phyloP scores from a whole-genome alignment of 202 grass and related monocot genomes.

The Hordeum pubiflorum region DNA sequence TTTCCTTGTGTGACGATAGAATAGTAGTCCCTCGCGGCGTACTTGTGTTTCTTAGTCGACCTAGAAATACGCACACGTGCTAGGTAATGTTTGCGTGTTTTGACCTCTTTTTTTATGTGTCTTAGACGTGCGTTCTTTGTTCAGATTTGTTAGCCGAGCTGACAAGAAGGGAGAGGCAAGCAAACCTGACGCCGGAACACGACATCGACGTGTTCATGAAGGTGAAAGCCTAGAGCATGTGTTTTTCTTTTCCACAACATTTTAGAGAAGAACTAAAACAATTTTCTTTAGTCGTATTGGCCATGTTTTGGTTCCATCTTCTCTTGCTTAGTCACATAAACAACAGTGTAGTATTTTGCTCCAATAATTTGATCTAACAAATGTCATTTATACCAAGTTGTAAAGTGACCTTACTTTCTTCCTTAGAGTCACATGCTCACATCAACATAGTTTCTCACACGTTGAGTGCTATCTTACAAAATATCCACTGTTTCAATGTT shows the following conservation, averaged over 20 bases:
- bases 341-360: background rate
- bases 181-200: slow-evolving; percentile 42
- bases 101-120: background rate
- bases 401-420: background rate
- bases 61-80: background rate
- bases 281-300: background rate
- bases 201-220: slow-evolving; percentile 64
- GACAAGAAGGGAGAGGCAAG: slow-evolving; percentile 48
- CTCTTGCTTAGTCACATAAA: background rate
- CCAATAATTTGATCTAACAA: background rate
- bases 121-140: background rate
- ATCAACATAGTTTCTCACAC: background rate
- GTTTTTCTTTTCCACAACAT: background rate
- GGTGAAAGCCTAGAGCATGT: slow-evolving; percentile 15
- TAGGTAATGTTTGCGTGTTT: background rate
- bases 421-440: background rate
- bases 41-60: too few species aligned
- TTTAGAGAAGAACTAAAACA: background rate
- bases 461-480: background rate
- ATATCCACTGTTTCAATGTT: background rate
- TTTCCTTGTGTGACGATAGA: too few species aligned
- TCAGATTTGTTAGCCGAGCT: slow-evolving; percentile 56
- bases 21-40: too few species aligned
- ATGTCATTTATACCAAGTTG: background rate
- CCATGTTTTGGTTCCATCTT: background rate